Evolutionary conservation across 2,329 filamentous ascomycete genomes (phyloP).

Genomic region (Ophiognomonia clavigignenti-juglandacearum): DNA sequence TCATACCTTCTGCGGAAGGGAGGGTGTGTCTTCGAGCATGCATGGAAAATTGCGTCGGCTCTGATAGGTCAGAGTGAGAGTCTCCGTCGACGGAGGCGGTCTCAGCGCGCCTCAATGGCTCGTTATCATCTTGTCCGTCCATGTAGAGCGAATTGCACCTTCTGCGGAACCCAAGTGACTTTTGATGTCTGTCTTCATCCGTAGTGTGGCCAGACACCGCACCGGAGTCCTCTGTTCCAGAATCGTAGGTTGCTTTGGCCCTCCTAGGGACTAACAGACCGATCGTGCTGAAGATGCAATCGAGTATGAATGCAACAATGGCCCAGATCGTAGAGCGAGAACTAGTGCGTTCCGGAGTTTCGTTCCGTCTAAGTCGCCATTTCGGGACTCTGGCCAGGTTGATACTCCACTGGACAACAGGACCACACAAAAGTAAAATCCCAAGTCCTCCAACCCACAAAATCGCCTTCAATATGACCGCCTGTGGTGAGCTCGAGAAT

Average conservation of each 20-base stretch:
- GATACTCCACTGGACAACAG: slow-evolving; percentile 78
- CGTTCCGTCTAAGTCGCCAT: slow-evolving; percentile 73
- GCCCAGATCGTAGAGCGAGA: slow-evolving; percentile 30
- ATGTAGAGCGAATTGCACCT: not conserved
- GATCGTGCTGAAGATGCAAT: slow-evolving; percentile 16
- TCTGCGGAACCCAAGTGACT: not conserved
- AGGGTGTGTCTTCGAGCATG: slow-evolving; percentile 45
- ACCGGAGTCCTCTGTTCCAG: slow-evolving; percentile 26
- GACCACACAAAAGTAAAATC: slow-evolving; percentile 67
- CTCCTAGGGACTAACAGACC: slow-evolving; percentile 25
- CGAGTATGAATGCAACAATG: not conserved
- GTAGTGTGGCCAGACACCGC: slow-evolving; percentile 26
- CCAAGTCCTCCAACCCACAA: slow-evolving; percentile 80
- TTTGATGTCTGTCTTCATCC: slow-evolving; percentile 21
- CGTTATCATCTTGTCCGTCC: not conserved
- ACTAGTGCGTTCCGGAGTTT: slow-evolving; percentile 30
- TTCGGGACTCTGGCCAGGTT: slow-evolving; percentile 81
- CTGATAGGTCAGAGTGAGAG: not conserved
- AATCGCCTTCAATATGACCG: slow-evolving; percentile 76
- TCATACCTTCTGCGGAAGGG: slow-evolving; percentile 33
- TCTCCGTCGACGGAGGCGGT: not conserved
- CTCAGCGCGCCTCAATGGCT: slow-evolving; percentile 4
- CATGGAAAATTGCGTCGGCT: not conserved
- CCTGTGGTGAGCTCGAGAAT: slow-evolving; percentile 75
- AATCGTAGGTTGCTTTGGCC: slow-evolving; percentile 27